These are phyloP conservation scores for Hysterium pulicare DNA, from an alignment of 2,329 filamentous ascomycete genomes.

Conservation along the genomic window DNA sequence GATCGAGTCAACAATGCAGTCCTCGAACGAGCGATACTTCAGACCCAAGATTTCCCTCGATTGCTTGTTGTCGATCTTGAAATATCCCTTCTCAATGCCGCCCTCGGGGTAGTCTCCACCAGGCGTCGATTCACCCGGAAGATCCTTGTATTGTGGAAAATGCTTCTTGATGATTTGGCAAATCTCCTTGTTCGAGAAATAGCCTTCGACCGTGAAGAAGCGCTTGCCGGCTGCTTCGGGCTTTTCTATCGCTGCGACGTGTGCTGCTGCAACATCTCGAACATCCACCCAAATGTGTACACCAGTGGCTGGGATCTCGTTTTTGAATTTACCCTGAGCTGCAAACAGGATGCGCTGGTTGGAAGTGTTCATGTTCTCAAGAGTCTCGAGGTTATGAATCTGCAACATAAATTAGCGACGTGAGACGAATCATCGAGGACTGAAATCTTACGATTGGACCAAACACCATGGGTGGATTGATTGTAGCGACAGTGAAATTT, in stretches of 20 bases:
- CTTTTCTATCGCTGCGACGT: slow-evolving; percentile 58
- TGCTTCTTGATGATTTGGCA: slow-evolving; percentile 54
- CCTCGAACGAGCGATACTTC: slow-evolving; percentile 56
- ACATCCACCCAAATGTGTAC: slow-evolving; percentile 50
- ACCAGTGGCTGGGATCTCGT: slow-evolving; percentile 56
- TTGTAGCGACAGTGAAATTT: slow-evolving; percentile 47
- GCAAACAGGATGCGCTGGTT: slow-evolving; percentile 65
- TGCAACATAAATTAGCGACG: slow-evolving; percentile 14
- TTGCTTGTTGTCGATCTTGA: slow-evolving; percentile 55
- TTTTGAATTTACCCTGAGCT: slow-evolving; percentile 59
- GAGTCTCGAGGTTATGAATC: slow-evolving; percentile 57
- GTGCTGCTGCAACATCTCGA: slow-evolving; percentile 58
- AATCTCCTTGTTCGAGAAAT: slow-evolving; percentile 61
- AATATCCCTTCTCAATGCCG: slow-evolving; percentile 44
- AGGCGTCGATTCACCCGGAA: slow-evolving; percentile 44
- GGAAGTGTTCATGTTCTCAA: slow-evolving; percentile 68
- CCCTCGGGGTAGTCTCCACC: slow-evolving; percentile 47
- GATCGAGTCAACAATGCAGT: slow-evolving; percentile 60
- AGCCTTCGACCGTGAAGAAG: slow-evolving; percentile 58
- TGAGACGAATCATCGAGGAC: neutral
- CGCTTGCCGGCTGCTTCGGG: slow-evolving; percentile 58
- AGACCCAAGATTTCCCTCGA: slow-evolving; percentile 57
- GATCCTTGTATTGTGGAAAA: slow-evolving; percentile 52
- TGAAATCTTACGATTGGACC: slow-evolving; percentile 48
- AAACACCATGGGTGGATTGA: slow-evolving; percentile 51